Percentiles rank a stretch among this genome's conserved stretches.
Evolutionary conservation across 1,139 yeast species (phyloP).

Genomic region (Arxiozyma bovina): DNA sequence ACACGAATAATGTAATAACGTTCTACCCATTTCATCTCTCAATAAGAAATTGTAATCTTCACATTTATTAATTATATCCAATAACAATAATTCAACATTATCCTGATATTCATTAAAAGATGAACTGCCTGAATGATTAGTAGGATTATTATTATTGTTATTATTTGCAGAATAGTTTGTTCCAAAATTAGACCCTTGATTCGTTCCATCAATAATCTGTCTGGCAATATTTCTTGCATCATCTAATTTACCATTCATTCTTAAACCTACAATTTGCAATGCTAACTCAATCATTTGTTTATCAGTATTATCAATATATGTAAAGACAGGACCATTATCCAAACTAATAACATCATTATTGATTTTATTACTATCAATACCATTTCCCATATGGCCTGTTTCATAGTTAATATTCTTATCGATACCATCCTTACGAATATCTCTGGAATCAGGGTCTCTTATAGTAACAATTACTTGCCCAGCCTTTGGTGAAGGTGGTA

Average conservation of each 20-base stretch:
- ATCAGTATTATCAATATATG: slow-evolving; percentile 88
- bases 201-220: slow-evolving; percentile 60
- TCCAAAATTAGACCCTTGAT: neutral
- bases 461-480: slow-evolving; percentile 89
- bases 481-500: slow-evolving; percentile 81
- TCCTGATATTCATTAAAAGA: neutral
- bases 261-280: slow-evolving; percentile 84
- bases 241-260: slow-evolving; percentile 88
- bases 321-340: slow-evolving; percentile 43
- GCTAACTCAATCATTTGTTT: slow-evolving; percentile 87
- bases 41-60: slow-evolving; percentile 58
- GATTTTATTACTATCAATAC: neutral
- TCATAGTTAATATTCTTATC: neutral
- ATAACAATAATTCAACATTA: slow-evolving; percentile 43
- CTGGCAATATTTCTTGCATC: slow-evolving; percentile 88
- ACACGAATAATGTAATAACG: slow-evolving; percentile 76
- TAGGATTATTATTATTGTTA: neutral
- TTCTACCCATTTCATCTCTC: slow-evolving; percentile 74
- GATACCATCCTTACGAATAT: slow-evolving; percentile 1
- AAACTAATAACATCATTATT: neutral
- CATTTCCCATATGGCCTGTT: neutral
- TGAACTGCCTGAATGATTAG: neutral
- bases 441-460: slow-evolving; percentile 35
- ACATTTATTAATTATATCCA: slow-evolving; percentile 49
- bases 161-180: neutral